Conservation (phyloP, 768 basidiomycete genomes). For the Rhodotorula diobovata region DNA sequence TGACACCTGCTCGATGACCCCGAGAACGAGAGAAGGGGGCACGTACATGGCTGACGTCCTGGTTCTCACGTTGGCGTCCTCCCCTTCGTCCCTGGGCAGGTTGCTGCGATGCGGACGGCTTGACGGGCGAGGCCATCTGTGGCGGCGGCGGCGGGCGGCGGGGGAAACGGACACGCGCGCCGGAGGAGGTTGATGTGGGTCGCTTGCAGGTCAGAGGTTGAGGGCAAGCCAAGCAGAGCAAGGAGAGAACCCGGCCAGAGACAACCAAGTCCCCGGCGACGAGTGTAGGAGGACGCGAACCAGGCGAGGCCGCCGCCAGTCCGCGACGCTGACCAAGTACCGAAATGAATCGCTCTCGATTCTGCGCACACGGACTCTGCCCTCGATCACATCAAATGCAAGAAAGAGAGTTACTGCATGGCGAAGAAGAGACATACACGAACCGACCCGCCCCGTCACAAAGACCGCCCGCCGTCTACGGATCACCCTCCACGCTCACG, state of each 20-base stretch:
- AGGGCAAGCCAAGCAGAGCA: neutral
- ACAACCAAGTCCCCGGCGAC: neutral
- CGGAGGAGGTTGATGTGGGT: neutral
- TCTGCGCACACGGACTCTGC: no score
- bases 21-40: neutral
- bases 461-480: no score
- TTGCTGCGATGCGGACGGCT: neutral
- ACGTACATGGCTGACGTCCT: slow-evolving; percentile 33
- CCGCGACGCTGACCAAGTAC: no score
- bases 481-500: neutral
- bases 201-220: neutral
- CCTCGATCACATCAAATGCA: no score
- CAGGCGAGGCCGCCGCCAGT: no score
- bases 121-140: no score
- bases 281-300: neutral
- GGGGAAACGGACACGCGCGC: neutral
- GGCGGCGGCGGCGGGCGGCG: neutral
- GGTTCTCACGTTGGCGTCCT: neutral
- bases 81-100: neutral
- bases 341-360: no score
- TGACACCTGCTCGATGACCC: no score
- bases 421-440: no score
- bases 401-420: no score
- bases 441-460: no score
- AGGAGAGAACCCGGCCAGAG: neutral